Evolutionary conservation across 495 filamentous ascomycete genomes (phyloP).

Genomic region (Aspergillus avenaceus): DNA sequence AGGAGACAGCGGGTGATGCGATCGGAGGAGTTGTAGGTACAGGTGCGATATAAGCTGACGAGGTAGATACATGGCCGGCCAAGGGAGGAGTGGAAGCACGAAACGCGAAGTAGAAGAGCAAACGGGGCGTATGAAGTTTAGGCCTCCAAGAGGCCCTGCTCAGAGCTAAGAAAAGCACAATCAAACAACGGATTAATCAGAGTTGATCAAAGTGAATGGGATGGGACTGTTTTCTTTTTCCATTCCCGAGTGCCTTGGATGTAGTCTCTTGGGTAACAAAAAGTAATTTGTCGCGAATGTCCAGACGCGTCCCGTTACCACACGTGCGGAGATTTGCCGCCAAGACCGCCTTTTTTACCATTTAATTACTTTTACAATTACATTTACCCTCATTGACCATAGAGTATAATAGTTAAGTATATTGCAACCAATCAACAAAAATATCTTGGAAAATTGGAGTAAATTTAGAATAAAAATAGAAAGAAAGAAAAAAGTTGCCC

Average conservation of each 20-base stretch:
- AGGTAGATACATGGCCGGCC: constrained; percentile 83
- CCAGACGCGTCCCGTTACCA: constrained; percentile 9
- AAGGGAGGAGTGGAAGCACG: background rate
- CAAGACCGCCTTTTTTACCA: constrained; percentile 1
- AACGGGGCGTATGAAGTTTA: background rate
- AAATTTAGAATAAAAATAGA: background rate
- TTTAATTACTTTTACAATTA: background rate
- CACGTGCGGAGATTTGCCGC: constrained; percentile 12
- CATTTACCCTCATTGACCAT: background rate
- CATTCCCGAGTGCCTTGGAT: constrained; percentile 1
- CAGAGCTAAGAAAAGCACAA: background rate
- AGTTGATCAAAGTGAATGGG: background rate
- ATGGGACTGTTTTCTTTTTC: too few relatives aligned
- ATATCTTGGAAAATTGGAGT: background rate
- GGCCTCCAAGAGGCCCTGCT: background rate
- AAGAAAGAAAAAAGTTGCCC: background rate
- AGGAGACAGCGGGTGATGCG: constrained; percentile 77
- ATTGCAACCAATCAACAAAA: background rate
- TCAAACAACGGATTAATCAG: background rate
- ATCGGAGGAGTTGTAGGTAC: constrained; percentile 79
- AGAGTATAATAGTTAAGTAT: background rate
- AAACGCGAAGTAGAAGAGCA: background rate
- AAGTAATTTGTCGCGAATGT: constrained; percentile 7
- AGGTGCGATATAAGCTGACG: constrained; percentile 82
- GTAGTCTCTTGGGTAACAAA: background rate